Percentiles rank a stretch among this genome's conserved stretches.
Evolutionary conservation across 352 stramenopile species (phyloP).

Genomic region (Saprolegnia parasitica): DNA sequence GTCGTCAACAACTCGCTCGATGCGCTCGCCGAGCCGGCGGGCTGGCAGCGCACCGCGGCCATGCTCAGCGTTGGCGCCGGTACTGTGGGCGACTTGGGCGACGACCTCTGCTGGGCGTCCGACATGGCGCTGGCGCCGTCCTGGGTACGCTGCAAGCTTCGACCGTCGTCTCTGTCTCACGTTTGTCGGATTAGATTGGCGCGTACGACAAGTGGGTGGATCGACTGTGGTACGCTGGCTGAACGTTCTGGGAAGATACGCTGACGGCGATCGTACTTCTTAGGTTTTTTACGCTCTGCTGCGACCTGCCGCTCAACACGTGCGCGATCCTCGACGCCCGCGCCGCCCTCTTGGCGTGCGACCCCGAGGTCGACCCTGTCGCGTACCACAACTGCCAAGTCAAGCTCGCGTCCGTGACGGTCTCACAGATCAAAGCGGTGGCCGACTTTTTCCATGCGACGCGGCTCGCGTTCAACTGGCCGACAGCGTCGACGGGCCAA

Average conservation of each 20-base stretch:
- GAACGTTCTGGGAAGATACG: too few species aligned
- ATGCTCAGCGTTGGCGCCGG: conserved; percentile 5
- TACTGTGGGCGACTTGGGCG: conserved; percentile 10
- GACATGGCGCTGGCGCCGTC: conserved; percentile 15
- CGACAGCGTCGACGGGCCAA: conserved; percentile 20
- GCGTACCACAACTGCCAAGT: conserved; percentile 14
- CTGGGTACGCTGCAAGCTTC: background rate
- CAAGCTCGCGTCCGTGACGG: background rate
- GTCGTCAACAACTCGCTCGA: conserved; percentile 14
- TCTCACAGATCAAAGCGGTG: conserved; percentile 18
- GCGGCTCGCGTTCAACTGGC: conserved; percentile 19
- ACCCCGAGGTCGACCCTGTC: background rate
- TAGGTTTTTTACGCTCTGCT: conserved; percentile 6
- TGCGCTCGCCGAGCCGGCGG: conserved; percentile 9
- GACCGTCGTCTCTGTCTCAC: background rate
- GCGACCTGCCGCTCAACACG: conserved; percentile 25
- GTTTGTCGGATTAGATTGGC: background rate
- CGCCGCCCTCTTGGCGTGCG: conserved; percentile 4
- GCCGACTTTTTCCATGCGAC: conserved; percentile 26
- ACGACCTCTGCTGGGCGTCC: conserved; percentile 26
- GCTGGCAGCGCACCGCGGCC: conserved; percentile 14
- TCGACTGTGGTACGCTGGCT: conserved; percentile 1
- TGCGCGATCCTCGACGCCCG: conserved; percentile 9
- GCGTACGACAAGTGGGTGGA: conserved; percentile 24
- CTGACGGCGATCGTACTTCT: too few species aligned